Evolutionary conservation across 345 rosid genomes (phyloP), one percentile per base, ranked within the genome.

Genomic region (Eucalyptus dawsonii): DNA sequence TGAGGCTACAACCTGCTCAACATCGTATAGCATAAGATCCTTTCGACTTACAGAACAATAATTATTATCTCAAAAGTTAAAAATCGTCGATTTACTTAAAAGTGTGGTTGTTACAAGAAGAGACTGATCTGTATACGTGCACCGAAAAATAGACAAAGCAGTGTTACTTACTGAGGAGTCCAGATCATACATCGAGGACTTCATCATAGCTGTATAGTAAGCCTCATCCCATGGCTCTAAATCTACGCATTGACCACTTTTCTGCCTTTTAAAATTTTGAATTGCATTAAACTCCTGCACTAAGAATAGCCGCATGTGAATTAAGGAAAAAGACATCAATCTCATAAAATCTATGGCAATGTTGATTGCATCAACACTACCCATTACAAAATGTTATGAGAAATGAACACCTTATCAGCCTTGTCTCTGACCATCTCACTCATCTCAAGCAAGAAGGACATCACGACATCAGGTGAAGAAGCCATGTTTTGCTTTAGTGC

Each of bases 201-300:
- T 97, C 98, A 97, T 96, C 92, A 93, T 91, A 80, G 95, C 94
- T 67, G 98, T 94, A 91, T 96, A 97, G 92, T 96, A 95, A 44
- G 98, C 91, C 92, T 97, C 99, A 93, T 97, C 99, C 99, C 99
- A 97, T 86, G 99, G 99, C 92, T 97, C 97, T 88, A 97, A 89
- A 90, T 94, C 98, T 89, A 90, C 90, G 88, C 87, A 88, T 62
- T 93, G 90, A 89, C 97, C 95, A 91, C 95, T 92, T 65, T 92
- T 91, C 89, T 93, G 91, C 91, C 95, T 92, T 94, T 97, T 97
- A 85, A 95, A 95, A 50, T 93, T 91, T 92, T 93, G 91, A 89
- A 97, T 95, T 87, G 91, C 90, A 89, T 92, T 90, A 93, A 94
- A 94, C 93, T 97, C 99, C 99, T 97, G 88, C 47, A 90, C 50